phyloP scores from a whole-genome alignment of 139 green algal species.

The Chlorella sp. region DNA sequence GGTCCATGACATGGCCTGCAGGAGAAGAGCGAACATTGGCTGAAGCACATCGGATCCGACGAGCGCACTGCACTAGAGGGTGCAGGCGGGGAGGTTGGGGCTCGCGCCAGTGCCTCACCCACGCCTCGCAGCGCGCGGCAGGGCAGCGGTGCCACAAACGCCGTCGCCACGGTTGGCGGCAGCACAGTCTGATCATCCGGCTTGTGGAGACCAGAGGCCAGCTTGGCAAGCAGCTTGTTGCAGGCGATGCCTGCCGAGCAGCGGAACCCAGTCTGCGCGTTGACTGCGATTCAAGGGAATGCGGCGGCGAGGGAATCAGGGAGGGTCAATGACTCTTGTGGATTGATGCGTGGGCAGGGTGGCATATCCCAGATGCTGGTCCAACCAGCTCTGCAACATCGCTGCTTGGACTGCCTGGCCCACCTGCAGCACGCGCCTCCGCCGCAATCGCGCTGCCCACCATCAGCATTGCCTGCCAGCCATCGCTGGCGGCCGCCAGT shows the following conservation, averaged over 20 bases:
- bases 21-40: neutral
- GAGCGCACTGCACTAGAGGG: neutral
- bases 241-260: conserved; percentile 65
- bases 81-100: too few species aligned
- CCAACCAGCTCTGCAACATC: too few species aligned
- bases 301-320: too few species aligned
- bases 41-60: neutral
- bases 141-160: conserved; percentile 68
- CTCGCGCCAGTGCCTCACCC: neutral
- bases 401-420: too few species aligned
- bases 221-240: conserved; percentile 84
- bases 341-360: too few species aligned
- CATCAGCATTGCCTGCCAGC: conserved; percentile 51
- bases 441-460: conserved; percentile 61
- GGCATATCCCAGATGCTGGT: too few species aligned
- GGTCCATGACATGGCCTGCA: conserved; percentile 61
- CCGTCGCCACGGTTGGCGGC: conserved; percentile 45
- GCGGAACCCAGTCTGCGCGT: conserved; percentile 56
- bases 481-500: neutral
- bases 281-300: conserved; percentile 11
- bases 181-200: conserved; percentile 85
- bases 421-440: conserved; percentile 51
- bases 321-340: too few species aligned
- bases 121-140: conserved; percentile 45
- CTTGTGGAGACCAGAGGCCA: conserved; percentile 78